These are phyloP conservation scores for Tuber aestivum DNA, from an alignment of 495 filamentous ascomycete genomes.

Conservation along the genomic window DNA sequence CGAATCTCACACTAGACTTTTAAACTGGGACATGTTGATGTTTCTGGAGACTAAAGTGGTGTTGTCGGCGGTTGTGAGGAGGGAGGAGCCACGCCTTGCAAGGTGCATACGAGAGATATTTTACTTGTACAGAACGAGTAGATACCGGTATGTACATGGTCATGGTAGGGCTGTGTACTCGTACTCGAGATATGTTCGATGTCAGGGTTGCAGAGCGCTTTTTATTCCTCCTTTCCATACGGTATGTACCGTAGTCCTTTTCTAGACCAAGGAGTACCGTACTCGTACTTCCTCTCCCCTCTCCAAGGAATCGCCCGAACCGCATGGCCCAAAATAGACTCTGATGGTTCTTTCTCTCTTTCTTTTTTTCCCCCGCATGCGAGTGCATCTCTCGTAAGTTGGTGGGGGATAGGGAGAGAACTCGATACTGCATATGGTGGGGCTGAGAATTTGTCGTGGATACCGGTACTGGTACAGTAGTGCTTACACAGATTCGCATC, in stretches of 20 bases:
- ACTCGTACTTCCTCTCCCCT: neutral
- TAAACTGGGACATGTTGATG: neutral
- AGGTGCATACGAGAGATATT: neutral
- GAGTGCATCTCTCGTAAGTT: slow-evolving; percentile 1
- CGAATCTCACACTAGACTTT: neutral
- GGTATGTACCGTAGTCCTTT: neutral
- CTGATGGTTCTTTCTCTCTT: neutral
- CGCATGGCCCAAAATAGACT: neutral
- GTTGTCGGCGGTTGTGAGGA: neutral
- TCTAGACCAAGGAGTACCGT: too few relatives aligned
- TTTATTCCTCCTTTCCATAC: neutral
- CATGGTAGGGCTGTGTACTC: neutral
- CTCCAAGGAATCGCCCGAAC: neutral
- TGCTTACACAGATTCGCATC: neutral
- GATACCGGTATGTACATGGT: neutral
- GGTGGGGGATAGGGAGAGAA: neutral
- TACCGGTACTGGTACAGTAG: neutral
- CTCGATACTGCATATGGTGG: neutral
- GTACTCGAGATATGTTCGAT: slow-evolving; percentile 1
- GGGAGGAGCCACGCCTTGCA: neutral
- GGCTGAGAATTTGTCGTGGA: neutral
- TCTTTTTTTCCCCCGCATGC: neutral
- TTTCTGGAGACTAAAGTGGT: neutral
- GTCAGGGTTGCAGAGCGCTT: neutral
- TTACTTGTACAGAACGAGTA: neutral